phyloP scores from a whole-genome alignment of 2,329 filamentous ascomycete genomes.

The Sporothrix dimorphospora region DNA sequence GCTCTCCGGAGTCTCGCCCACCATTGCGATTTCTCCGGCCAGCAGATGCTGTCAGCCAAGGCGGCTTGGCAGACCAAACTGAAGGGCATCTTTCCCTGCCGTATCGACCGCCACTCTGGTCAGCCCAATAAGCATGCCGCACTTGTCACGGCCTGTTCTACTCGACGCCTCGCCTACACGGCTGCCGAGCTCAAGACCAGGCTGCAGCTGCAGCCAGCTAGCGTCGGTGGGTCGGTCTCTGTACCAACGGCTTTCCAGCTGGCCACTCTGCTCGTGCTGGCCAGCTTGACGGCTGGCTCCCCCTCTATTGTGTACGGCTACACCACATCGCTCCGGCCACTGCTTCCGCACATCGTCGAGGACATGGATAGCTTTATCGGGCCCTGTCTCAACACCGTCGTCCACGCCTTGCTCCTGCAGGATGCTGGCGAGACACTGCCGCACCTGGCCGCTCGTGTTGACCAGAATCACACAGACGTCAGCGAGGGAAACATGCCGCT shows the following conservation, averaged over 20 bases:
- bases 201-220: slow-evolving; percentile 16
- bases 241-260: neutral
- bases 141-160: neutral
- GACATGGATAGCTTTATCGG: slow-evolving; percentile 32
- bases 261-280: neutral
- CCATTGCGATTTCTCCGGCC: neutral
- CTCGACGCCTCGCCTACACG: slow-evolving; percentile 25
- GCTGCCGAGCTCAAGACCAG: slow-evolving; percentile 26
- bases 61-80: slow-evolving; percentile 13
- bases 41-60: neutral
- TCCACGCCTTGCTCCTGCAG: slow-evolving; percentile 31
- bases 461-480: slow-evolving; percentile 30
- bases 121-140: neutral
- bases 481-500: slow-evolving; percentile 36
- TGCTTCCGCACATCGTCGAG: slow-evolving; percentile 17
- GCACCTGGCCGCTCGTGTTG: slow-evolving; percentile 30
- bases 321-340: slow-evolving; percentile 1
- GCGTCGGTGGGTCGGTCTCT: slow-evolving; percentile 11
- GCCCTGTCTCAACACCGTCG: slow-evolving; percentile 36
- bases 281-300: neutral
- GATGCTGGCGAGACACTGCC: slow-evolving; percentile 20
- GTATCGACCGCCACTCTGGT: neutral
- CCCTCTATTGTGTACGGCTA: slow-evolving; percentile 6
- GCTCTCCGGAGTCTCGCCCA: neutral
- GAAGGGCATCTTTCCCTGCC: slow-evolving; percentile 5